phyloP scores from a whole-genome alignment of 495 filamentous ascomycete species.

The Echria macrotheca region DNA sequence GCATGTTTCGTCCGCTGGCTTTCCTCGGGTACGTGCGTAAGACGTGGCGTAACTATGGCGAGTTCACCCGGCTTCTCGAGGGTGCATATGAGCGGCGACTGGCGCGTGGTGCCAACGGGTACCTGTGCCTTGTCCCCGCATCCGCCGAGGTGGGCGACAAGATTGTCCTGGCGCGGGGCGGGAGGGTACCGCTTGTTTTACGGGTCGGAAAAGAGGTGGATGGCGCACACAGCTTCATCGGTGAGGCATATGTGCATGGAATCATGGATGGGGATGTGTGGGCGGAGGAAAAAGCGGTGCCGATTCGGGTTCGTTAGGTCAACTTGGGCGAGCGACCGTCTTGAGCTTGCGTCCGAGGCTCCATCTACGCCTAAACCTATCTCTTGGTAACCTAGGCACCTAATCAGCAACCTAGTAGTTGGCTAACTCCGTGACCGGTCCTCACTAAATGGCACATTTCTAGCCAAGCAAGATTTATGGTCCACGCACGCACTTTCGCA shows the following conservation, averaged over 20 bases:
- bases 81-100: neutral
- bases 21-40: conserved; percentile 2
- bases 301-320: conserved; percentile 7
- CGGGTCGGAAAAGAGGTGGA: neutral
- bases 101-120: neutral
- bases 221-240: conserved; percentile 3
- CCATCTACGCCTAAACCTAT: too few relatives aligned
- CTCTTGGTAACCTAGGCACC: too few relatives aligned
- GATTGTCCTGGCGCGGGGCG: conserved; percentile 7
- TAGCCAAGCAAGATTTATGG: too few relatives aligned
- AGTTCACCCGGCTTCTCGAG: neutral
- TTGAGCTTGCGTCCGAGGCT: too few relatives aligned
- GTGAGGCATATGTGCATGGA: conserved; percentile 17
- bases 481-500: too few relatives aligned
- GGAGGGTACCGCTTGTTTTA: conserved; percentile 8
- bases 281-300: neutral
- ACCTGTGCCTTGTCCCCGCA: neutral
- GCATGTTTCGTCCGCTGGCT: neutral
- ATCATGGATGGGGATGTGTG: conserved; percentile 17
- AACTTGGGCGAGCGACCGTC: too few relatives aligned
- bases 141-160: conserved; percentile 8
- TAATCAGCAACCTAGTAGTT: too few relatives aligned
- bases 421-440: too few relatives aligned
- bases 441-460: too few relatives aligned
- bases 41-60: conserved; percentile 1